Base-by-base conservation (phyloP, 345 rosid species). In the Turnera subulata region DNA sequence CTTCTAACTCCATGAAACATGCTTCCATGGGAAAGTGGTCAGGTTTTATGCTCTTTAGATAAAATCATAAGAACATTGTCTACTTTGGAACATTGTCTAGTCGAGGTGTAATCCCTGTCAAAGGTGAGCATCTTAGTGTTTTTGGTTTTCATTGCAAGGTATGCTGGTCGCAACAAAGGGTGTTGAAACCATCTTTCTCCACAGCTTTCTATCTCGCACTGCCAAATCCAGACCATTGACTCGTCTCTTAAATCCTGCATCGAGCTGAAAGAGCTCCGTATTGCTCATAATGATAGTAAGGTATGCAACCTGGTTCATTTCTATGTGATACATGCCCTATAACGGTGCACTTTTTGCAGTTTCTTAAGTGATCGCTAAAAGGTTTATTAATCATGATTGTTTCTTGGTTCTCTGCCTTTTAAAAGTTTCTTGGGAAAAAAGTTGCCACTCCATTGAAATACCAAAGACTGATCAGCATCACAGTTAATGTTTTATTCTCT, bases 1-100 rank as follows among this genome's bases (percentile, higher is more conserved):
- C 90, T 58, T 84, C 99, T 82, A 94, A 90, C 73, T 94, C 90
- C 69, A 90, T 88, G 96, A 94, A 94, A n/a, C 73, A 88, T 94
- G 97, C 97, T 94, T 75, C 99, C 99, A 39, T 94, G 99, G 99
- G 99, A 94, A 94, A 94, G 97, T 80, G 99, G 99, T 90, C 82
- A 90, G 97, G 86, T 84, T 88, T 77, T 86, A 55, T 64, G 65
- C 65, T 71, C 66, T 58, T 24, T n/a, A n/a, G n/a, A n/a, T n/a
- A n/a, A n/a, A n/a, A n/a, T n/a, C n/a, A n/a, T n/a, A n/a, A n/a
- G n/a, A n/a, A n/a, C n/a, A n/a, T n/a, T n/a, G n/a, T n/a, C n/a
- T n/a, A n/a, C n/a, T n/a, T n/a, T n/a, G n/a, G n/a, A n/a, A n/a
- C n/a, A n/a, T n/a, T n/a, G n/a, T 6, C 79, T 84, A n/a, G 66